phyloP scores from a whole-genome alignment of 179 eudicot genomes.

The Silene coronaria region DNA sequence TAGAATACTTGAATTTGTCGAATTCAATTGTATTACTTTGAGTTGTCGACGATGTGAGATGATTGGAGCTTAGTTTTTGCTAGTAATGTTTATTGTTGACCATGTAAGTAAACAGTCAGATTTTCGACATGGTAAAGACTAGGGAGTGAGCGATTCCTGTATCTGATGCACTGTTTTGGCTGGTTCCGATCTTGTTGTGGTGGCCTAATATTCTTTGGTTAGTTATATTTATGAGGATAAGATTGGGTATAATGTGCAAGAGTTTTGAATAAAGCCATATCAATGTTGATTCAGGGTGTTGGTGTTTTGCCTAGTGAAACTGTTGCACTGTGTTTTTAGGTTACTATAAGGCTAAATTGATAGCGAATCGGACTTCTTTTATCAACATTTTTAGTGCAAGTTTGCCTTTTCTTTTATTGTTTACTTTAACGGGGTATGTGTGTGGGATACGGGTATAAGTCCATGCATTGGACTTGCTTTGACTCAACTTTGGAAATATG shows the following conservation, averaged over 20 bases:
- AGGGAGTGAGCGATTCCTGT: neutral
- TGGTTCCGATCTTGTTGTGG: neutral
- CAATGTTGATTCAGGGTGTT: neutral
- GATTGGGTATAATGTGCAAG: neutral
- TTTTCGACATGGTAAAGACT: neutral
- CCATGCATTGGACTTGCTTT: neutral
- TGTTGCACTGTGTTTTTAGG: neutral
- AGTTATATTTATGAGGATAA: neutral
- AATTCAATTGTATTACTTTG: neutral
- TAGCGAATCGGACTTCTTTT: neutral
- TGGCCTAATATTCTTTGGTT: neutral
- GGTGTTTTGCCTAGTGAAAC: neutral
- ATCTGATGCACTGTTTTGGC: neutral
- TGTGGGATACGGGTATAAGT: neutral
- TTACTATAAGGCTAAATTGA: neutral
- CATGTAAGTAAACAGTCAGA: too few relatives aligned
- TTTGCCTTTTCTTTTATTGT: neutral
- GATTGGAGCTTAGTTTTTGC: constrained; percentile 1
- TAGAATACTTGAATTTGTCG: neutral
- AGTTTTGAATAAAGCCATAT: neutral
- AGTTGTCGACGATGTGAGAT: neutral
- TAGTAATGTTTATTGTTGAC: neutral
- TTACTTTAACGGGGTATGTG: neutral
- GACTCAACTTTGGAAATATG: neutral
- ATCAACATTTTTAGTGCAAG: neutral